These are phyloP conservation scores for Tetrapisispora namnaoensis DNA, from an alignment of 805 yeast genomes.

Conservation along the genomic window DNA sequence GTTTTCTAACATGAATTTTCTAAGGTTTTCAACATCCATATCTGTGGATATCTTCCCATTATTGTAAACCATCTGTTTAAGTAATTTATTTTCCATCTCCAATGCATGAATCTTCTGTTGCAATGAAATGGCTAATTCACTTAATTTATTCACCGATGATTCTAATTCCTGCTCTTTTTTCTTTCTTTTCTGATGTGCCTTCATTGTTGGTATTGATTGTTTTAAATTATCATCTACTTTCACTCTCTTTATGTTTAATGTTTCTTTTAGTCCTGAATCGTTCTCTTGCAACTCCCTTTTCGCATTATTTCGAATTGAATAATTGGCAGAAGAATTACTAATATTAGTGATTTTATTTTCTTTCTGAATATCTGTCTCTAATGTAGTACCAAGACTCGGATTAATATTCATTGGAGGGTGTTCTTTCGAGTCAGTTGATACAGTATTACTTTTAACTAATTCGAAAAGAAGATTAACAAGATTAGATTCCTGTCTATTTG, in stretches of 20 bases:
- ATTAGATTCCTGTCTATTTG: neutral
- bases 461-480: neutral
- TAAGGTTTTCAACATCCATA: slow-evolving; percentile 44
- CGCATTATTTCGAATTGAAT: neutral
- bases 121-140: slow-evolving; percentile 52
- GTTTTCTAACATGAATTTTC: slow-evolving; percentile 8
- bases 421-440: neutral
- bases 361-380: neutral
- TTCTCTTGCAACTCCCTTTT: neutral
- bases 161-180: slow-evolving; percentile 88
- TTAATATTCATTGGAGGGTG: neutral
- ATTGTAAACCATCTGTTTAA: slow-evolving; percentile 71
- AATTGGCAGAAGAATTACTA: neutral
- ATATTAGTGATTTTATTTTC: neutral
- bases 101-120: slow-evolving; percentile 72
- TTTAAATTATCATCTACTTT: neutral
- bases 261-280: neutral
- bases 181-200: slow-evolving; percentile 55
- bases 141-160: slow-evolving; percentile 58
- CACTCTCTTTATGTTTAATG: neutral
- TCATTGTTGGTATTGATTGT: neutral
- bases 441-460: neutral
- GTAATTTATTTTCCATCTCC: slow-evolving; percentile 86
- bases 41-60: slow-evolving; percentile 50
- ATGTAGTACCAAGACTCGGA: neutral